Conservation (phyloP, 169 alveolate genomes). For the Plasmodium gonderi region DNA sequence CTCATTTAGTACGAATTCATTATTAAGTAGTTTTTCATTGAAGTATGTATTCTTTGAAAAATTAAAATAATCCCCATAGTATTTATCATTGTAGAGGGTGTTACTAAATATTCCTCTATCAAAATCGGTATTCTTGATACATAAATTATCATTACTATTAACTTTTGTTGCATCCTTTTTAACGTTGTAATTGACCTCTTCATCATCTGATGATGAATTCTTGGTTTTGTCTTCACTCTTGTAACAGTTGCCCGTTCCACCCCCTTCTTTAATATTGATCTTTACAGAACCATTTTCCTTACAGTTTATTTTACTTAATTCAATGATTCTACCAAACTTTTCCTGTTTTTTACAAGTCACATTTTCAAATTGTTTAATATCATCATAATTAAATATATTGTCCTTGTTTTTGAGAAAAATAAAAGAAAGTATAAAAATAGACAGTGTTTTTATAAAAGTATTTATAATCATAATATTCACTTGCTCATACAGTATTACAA, state of each 20-base stretch:
- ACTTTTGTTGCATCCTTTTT: not conserved
- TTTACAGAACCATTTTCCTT: not conserved
- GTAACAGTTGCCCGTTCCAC: not conserved
- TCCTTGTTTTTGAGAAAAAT: conserved; percentile 70
- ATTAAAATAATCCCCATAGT: not conserved
- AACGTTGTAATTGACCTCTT: not conserved
- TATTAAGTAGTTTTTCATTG: not conserved
- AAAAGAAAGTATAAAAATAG: conserved; percentile 62
- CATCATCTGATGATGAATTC: not conserved
- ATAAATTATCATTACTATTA: not conserved
- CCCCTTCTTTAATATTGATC: not conserved
- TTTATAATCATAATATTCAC: conserved; percentile 72
- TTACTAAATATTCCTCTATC: not conserved
- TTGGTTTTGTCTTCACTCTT: not conserved
- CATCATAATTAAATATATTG: conserved; percentile 25
- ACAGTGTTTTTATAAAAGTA: conserved; percentile 54
- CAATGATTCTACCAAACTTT: not conserved
- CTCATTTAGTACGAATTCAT: not conserved
- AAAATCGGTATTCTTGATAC: not conserved
- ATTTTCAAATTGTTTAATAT: not conserved
- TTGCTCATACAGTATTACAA: conserved; percentile 33
- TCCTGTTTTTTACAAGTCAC: not conserved
- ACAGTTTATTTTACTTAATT: not conserved
- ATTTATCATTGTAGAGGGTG: not conserved
- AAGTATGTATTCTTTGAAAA: not conserved